These are phyloP conservation scores for Lentinula raphanica DNA, from an alignment of 768 basidiomycete genomes.

Conservation along the genomic window DNA sequence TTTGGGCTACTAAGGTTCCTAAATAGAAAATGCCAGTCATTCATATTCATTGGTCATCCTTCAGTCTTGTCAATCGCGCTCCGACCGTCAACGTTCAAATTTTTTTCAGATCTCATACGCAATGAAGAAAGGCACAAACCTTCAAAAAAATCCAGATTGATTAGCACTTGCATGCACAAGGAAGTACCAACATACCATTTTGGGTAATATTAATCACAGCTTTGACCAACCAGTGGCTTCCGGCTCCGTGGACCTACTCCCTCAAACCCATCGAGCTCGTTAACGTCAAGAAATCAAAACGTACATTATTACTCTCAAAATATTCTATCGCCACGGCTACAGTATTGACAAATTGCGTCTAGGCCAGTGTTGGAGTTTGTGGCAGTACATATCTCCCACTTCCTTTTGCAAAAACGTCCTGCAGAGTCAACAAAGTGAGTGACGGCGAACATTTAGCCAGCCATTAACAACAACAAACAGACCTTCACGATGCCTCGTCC, in stretches of 20 bases:
- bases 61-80: not conserved
- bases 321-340: not conserved
- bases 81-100: not conserved
- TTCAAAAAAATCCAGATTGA: not conserved
- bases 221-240: not conserved
- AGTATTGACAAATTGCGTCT: not conserved
- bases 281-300: not conserved
- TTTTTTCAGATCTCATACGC: not conserved
- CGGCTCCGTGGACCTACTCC: slow-evolving; percentile 2
- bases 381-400: slow-evolving; percentile 11
- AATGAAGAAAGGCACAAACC: not conserved
- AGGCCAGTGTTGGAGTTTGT: not conserved
- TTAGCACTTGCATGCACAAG: not conserved
- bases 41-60: not conserved
- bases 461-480: too few species aligned
- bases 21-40: not conserved
- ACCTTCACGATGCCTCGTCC: slow-evolving; percentile 61
- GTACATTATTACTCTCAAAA: not conserved
- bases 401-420: slow-evolving; percentile 5
- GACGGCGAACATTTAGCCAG: not conserved
- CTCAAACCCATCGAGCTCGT: not conserved
- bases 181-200: not conserved
- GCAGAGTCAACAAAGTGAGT: not conserved
- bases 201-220: not conserved
- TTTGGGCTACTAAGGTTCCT: not conserved